Percentiles rank a stretch among this genome's conserved stretches.
phyloP scores from a whole-genome alignment of 2,329 filamentous ascomycete species.

The Lachnellula subtilissima region DNA sequence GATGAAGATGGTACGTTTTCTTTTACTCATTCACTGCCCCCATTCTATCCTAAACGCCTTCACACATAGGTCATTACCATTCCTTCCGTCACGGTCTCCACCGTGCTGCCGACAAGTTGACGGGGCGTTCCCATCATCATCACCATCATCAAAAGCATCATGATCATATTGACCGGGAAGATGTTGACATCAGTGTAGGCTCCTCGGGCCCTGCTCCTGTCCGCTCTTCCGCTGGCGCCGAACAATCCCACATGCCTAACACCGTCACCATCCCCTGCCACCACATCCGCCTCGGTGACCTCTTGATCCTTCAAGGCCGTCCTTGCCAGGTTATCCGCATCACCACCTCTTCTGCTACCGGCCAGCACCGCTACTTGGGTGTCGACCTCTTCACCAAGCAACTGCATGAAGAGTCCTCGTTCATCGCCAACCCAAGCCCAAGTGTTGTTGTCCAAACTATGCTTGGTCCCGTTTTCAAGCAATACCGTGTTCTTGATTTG shows the following conservation, averaged over 20 bases:
- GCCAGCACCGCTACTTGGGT: slow-evolving; percentile 99
- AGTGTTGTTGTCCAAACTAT: slow-evolving; percentile 99
- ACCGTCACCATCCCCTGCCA: slow-evolving; percentile 98
- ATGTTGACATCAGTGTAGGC: slow-evolving; percentile 27
- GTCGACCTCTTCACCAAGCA: slow-evolving; percentile 99
- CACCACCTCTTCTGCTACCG: slow-evolving; percentile 94
- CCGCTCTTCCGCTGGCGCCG: slow-evolving; percentile 10
- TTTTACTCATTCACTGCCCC: slow-evolving; percentile 8
- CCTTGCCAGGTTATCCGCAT: slow-evolving; percentile 99
- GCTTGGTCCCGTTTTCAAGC: slow-evolving; percentile 99
- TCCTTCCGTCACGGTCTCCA: slow-evolving; percentile 67
- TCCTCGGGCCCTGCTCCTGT: slow-evolving; percentile 11
- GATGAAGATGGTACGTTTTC: slow-evolving; percentile 54
- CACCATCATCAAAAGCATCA: slow-evolving; percentile 35
- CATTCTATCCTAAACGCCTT: slow-evolving; percentile 23
- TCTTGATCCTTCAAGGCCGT: slow-evolving; percentile 97
- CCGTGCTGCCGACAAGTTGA: slow-evolving; percentile 59
- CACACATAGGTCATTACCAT: slow-evolving; percentile 58
- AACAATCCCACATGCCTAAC: slow-evolving; percentile 49
- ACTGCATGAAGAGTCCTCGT: slow-evolving; percentile 96
- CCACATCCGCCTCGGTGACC: slow-evolving; percentile 98
- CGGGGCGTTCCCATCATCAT: slow-evolving; percentile 52
- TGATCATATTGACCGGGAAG: slow-evolving; percentile 19
- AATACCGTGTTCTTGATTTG: slow-evolving; percentile 99
- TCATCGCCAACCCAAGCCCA: slow-evolving; percentile 93